phyloP scores from a whole-genome alignment of 371 early-diverging fungal species.

The Funneliformis caledonium region DNA sequence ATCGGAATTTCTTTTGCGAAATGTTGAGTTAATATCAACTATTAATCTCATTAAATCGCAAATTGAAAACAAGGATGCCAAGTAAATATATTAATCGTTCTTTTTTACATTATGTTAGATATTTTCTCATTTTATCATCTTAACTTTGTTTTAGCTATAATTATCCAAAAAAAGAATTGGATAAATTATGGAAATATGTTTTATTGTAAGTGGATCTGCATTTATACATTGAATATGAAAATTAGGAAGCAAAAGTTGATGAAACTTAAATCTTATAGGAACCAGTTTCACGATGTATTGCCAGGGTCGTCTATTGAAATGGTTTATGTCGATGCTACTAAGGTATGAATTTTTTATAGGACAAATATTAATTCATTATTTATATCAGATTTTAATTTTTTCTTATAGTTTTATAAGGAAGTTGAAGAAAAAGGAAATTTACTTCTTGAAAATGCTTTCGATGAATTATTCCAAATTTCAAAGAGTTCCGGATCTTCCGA shows the following conservation, averaged over 20 bases:
- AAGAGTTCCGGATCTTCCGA: slow-evolving; percentile 4
- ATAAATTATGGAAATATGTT: slow-evolving; percentile 87
- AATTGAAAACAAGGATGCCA: not conserved
- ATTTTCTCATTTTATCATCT: not conserved
- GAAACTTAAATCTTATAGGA: slow-evolving; percentile 46
- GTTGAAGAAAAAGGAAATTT: slow-evolving; percentile 49
- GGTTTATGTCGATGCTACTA: slow-evolving; percentile 85
- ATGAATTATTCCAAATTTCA: slow-evolving; percentile 40
- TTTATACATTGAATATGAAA: not conserved
- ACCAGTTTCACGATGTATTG: slow-evolving; percentile 96
- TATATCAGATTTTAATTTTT: not conserved
- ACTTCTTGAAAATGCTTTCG: slow-evolving; percentile 50
- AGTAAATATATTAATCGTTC: not conserved
- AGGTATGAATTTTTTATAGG: slow-evolving; percentile 47
- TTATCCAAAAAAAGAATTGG: slow-evolving; percentile 79
- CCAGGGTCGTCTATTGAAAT: slow-evolving; percentile 92
- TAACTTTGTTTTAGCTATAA: slow-evolving; percentile 26
- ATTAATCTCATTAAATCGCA: slow-evolving; percentile 42
- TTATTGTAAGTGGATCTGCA: slow-evolving; percentile 58
- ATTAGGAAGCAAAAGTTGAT: not conserved
- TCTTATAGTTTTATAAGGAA: slow-evolving; percentile 51
- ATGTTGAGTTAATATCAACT: slow-evolving; percentile 77
- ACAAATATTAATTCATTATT: slow-evolving; percentile 12
- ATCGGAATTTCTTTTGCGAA: slow-evolving; percentile 82
- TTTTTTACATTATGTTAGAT: not conserved